Evolutionary conservation across 352 stramenopile species (phyloP).

Genomic region (Pythium sukuiense): DNA sequence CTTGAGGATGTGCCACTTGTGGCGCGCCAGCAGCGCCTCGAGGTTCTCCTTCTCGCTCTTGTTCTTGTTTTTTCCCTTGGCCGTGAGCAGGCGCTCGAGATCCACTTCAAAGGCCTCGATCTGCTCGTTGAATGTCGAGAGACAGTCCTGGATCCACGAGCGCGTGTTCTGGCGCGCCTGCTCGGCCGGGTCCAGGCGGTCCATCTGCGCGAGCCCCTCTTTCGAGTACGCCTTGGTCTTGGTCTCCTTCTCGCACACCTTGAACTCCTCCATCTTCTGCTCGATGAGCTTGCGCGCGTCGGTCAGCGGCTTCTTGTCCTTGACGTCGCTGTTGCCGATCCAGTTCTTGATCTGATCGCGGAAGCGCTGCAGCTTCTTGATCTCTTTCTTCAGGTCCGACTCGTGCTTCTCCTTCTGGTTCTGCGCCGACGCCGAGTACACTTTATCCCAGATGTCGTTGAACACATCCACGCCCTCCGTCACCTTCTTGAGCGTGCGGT

Average conservation of each 20-base stretch:
- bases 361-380: slow-evolving; percentile 99
- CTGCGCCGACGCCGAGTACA: slow-evolving; percentile 95
- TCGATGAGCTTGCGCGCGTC: slow-evolving; percentile 95
- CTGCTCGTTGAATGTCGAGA: slow-evolving; percentile 88
- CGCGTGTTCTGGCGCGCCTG: slow-evolving; percentile 78
- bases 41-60: slow-evolving; percentile 91
- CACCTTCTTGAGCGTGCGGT: slow-evolving; percentile 99
- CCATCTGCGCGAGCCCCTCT: slow-evolving; percentile 94
- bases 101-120: slow-evolving; percentile 85
- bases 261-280: slow-evolving; percentile 99
- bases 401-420: slow-evolving; percentile 99
- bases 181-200: slow-evolving; percentile 91
- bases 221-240: slow-evolving; percentile 99
- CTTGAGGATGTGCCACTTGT: slow-evolving; percentile 98
- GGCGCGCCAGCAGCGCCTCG: slow-evolving; percentile 88
- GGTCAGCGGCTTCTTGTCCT: slow-evolving; percentile 94
- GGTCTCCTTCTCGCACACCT: slow-evolving; percentile 99
- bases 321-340: slow-evolving; percentile 97
- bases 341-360: slow-evolving; percentile 99
- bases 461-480: slow-evolving; percentile 98
- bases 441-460: slow-evolving; percentile 99
- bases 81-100: slow-evolving; percentile 70
- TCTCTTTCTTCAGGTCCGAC: slow-evolving; percentile 99
- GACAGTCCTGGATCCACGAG: slow-evolving; percentile 80
- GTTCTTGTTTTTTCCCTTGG: slow-evolving; percentile 95